Evolutionary conservation across 2,329 filamentous ascomycete genomes (phyloP), one percentile per base, ranked within the genome.

Genomic region (Monilinia aucupariae): DNA sequence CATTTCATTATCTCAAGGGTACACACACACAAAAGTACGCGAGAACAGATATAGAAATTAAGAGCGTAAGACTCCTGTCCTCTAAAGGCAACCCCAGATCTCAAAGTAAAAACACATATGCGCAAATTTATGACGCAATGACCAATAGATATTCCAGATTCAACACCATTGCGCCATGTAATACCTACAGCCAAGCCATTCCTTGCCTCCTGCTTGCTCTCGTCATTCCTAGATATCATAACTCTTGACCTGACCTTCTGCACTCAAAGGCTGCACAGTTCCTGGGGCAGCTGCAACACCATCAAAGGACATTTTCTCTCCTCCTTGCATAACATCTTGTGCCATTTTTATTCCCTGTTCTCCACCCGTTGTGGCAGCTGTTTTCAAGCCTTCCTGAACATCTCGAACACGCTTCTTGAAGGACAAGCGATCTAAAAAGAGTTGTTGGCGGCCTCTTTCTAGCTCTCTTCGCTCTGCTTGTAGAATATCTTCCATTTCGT

Each of bases 381-480:
- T 78, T 74, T 81, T 82, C n/a, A 96, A 80, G 0, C 82, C 82
- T 52, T 91, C 88, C 76, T 97, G 91, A 0, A 92, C 88, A 66
- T 92, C 89, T 61, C 87, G 85, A 32, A 97, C 89, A 60, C 92
- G 85, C 76, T 89, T 89, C 79, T 94, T 92, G 79, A 97, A 96
- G 2, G 89, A 85, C 58, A 99, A 81, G 30, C 94, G 86, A 75
- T 99, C 94, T 45, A 97, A 80, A 80, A 97, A 96, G 22, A 99
- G 83, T 75, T 97, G 90, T 75, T 97, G 92, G 37, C 93, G 86
- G 48, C 90, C 91, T 63, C 92, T 86, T 76, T 99, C 94, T 27
- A 99, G 82, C 76, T 99, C 94, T 65, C 92, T 85, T 64, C 93
- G 88, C 78, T 99, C 94, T 7, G 92, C 91, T 71, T 96, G 90